Conservation (phyloP, 1,284 basidiomycete species). For the Ustilago esculenta region DNA sequence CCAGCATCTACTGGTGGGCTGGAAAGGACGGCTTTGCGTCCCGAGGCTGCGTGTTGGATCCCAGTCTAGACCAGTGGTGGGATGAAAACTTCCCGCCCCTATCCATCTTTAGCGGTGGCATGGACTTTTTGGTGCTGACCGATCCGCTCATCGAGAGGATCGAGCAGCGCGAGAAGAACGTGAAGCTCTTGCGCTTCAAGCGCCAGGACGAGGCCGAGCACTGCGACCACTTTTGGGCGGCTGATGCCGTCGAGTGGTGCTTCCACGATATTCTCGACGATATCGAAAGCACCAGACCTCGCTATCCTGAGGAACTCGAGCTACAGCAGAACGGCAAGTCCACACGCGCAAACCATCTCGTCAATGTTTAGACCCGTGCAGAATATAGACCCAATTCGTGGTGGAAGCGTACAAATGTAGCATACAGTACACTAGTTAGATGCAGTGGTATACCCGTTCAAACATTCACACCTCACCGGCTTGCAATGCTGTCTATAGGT, state of each 20-base stretch:
- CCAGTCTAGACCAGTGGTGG: conserved; percentile 70
- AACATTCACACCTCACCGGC: not conserved
- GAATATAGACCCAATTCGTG: not conserved
- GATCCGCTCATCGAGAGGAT: conserved; percentile 61
- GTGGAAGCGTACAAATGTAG: no score
- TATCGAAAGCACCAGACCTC: conserved; percentile 43
- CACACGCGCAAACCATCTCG: not conserved
- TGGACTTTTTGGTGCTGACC: conserved; percentile 63
- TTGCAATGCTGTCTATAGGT: not conserved
- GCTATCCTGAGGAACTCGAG: conserved; percentile 44
- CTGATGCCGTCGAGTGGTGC: conserved; percentile 74
- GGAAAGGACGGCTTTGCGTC: conserved; percentile 73
- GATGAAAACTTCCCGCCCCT: conserved; percentile 74
- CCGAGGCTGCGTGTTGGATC: conserved; percentile 73
- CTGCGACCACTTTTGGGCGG: conserved; percentile 71
- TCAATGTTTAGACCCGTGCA: conserved; percentile 3
- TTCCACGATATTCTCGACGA: conserved; percentile 66
- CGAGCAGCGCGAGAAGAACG: conserved; percentile 63
- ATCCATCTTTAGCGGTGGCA: conserved; percentile 71
- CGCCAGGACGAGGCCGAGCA: conserved; percentile 71
- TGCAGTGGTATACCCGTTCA: not conserved
- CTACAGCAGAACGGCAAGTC: not conserved
- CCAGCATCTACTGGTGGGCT: conserved; percentile 73
- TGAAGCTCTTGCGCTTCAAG: conserved; percentile 71
- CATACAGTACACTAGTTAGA: no score